phyloP scores from a whole-genome alignment of 2,329 filamentous ascomycete species.

The Alternaria novae-zelandiae region DNA sequence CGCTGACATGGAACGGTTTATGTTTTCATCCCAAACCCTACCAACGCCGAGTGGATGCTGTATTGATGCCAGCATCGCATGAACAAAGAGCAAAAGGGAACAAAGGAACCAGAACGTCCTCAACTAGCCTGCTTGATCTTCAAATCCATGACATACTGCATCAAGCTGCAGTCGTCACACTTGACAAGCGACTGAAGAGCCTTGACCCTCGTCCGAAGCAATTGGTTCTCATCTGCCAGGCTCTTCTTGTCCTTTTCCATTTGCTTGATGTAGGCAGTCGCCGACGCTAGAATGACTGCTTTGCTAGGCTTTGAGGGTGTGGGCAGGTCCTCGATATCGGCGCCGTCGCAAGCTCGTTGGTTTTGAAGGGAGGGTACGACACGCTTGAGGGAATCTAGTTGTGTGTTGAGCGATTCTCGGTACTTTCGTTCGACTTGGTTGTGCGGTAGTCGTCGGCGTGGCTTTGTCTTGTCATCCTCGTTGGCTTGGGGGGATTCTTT shows the following conservation, averaged over 20 bases:
- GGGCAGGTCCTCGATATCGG: conserved; percentile 53
- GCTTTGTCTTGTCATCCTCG: conserved; percentile 41
- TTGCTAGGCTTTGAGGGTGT: conserved; percentile 52
- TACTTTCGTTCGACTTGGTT: conserved; percentile 57
- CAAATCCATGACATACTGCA: conserved; percentile 53
- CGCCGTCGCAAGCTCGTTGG: conserved; percentile 42
- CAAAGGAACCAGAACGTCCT: neutral
- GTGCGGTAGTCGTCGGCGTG: conserved; percentile 48
- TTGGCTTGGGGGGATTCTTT: conserved; percentile 30
- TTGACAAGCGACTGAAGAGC: conserved; percentile 54
- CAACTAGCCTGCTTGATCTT: conserved; percentile 42
- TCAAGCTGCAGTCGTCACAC: conserved; percentile 55
- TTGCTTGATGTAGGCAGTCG: conserved; percentile 56
- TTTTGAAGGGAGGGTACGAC: conserved; percentile 50
- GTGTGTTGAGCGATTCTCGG: conserved; percentile 55
- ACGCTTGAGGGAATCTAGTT: conserved; percentile 51
- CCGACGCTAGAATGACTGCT: conserved; percentile 55
- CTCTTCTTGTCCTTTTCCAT: conserved; percentile 52
- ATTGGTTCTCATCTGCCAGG: conserved; percentile 48
- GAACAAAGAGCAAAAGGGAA: neutral
- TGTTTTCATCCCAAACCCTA: conserved; percentile 6
- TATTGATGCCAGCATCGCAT: conserved; percentile 19
- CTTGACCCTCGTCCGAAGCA: conserved; percentile 49
- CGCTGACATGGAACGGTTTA: neutral
- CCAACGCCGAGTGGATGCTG: conserved; percentile 28